phyloP scores from a whole-genome alignment of 2,329 filamentous ascomycete genomes.

The Clonostachys solani region DNA sequence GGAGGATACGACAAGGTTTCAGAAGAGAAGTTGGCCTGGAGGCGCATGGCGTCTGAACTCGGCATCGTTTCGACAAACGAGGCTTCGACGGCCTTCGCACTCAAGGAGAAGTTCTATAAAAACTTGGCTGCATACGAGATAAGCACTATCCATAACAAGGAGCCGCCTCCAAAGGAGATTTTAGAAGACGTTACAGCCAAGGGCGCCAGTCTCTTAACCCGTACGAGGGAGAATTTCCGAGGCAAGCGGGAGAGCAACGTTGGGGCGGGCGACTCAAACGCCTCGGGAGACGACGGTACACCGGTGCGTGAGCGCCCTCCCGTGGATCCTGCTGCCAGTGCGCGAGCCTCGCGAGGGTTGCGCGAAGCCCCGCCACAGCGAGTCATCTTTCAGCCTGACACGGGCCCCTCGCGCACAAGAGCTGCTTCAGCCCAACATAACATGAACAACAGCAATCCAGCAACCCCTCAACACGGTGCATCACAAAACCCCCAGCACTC shows the following conservation, averaged over 20 bases:
- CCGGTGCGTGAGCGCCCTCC: constrained; percentile 48
- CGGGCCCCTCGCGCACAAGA: constrained; percentile 56
- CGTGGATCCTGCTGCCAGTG: constrained; percentile 47
- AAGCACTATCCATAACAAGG: constrained; percentile 68
- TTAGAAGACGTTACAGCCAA: constrained; percentile 85
- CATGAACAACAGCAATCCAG: constrained; percentile 1
- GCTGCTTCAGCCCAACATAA: constrained; percentile 1
- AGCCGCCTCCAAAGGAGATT: constrained; percentile 84
- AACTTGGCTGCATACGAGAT: constrained; percentile 88
- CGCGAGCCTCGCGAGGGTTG: constrained; percentile 59
- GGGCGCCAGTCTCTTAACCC: constrained; percentile 71
- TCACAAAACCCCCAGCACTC: constrained; percentile 18
- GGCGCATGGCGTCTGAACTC: constrained; percentile 72
- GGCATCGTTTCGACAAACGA: constrained; percentile 71
- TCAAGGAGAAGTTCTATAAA: constrained; percentile 88
- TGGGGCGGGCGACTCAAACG: constrained; percentile 51
- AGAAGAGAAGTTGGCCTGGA: constrained; percentile 82
- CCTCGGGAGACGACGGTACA: constrained; percentile 56
- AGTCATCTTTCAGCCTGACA: constrained; percentile 81
- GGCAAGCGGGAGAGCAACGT: constrained; percentile 42
- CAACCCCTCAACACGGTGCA: constrained; percentile 2
- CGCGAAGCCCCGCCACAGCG: constrained; percentile 82
- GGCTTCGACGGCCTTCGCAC: constrained; percentile 76
- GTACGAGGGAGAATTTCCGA: constrained; percentile 74
- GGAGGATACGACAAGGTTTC: constrained; percentile 86